phyloP scores from a whole-genome alignment of 2,329 filamentous ascomycete genomes.

The Pezicula radicicola region DNA sequence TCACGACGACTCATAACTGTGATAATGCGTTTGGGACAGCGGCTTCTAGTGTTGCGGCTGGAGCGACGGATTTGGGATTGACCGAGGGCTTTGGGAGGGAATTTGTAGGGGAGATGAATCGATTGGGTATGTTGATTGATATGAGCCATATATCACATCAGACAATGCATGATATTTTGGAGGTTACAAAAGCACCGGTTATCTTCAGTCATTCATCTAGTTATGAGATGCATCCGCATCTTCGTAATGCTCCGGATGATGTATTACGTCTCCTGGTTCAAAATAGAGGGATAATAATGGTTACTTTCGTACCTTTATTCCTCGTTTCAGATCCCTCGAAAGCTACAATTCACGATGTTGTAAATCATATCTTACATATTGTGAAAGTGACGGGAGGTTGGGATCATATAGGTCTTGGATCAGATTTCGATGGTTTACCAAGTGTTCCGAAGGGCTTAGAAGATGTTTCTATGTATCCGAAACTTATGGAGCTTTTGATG shows the following conservation, averaged over 20 bases:
- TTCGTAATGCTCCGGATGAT: conserved; percentile 65
- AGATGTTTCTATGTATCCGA: conserved; percentile 60
- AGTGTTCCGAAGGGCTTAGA: conserved; percentile 48
- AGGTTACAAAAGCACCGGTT: conserved; percentile 49
- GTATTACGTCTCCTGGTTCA: conserved; percentile 45
- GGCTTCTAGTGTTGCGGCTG: conserved; percentile 5
- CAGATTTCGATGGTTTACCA: conserved; percentile 59
- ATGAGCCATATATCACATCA: conserved; percentile 59
- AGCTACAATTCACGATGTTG: conserved; percentile 56
- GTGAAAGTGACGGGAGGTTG: conserved; percentile 56
- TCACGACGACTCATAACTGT: conserved; percentile 67
- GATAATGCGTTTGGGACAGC: conserved; percentile 57
- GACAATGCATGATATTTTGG: conserved; percentile 61
- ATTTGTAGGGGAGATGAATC: conserved; percentile 64
- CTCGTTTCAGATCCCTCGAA: conserved; percentile 1
- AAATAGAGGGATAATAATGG: conserved; percentile 57
- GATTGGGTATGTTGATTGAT: conserved; percentile 66
- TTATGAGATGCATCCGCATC: conserved; percentile 57
- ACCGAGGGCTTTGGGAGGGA: conserved; percentile 46
- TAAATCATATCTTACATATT: conserved; percentile 60
- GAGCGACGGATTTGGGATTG: conserved; percentile 39
- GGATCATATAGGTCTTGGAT: conserved; percentile 62
- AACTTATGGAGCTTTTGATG: conserved; percentile 53
- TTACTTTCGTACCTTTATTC: conserved; percentile 8
- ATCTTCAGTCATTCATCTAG: conserved; percentile 65